Percentiles rank a stretch among this genome's conserved stretches.
These are phyloP conservation scores for Coelastrella sp. DNA, from an alignment of 139 green algal species.

Conservation along the genomic window DNA sequence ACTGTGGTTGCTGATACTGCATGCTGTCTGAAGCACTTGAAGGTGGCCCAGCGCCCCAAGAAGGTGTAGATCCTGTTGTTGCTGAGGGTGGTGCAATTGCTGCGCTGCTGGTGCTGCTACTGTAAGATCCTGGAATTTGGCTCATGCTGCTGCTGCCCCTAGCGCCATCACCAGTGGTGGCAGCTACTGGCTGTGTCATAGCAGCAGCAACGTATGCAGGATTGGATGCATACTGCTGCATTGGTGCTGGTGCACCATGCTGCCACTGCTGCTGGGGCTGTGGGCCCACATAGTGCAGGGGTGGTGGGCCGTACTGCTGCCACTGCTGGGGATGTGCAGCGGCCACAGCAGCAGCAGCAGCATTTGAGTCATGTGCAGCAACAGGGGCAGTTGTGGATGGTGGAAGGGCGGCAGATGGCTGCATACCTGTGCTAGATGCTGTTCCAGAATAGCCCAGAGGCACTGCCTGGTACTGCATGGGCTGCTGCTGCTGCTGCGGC, in stretches of 20 bases:
- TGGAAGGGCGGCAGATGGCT: background rate
- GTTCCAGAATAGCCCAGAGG: background rate
- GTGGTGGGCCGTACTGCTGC: background rate
- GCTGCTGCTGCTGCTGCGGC: background rate
- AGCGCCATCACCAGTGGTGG: background rate
- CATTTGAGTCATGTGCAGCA: background rate
- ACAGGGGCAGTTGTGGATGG: background rate
- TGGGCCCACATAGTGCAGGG: background rate
- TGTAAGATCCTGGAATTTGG: background rate
- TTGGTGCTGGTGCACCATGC: background rate
- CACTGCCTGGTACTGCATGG: background rate
- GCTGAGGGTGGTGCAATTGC: background rate
- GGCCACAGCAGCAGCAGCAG: background rate
- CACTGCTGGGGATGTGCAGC: background rate
- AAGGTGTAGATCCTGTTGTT: background rate
- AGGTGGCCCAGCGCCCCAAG: background rate
- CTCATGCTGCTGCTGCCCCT: background rate
- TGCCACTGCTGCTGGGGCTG: background rate
- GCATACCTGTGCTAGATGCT: background rate
- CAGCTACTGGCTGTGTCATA: background rate
- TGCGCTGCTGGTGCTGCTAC: background rate
- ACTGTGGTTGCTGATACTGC: background rate
- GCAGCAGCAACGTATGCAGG: background rate
- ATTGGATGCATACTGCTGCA: background rate
- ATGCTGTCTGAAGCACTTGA: background rate